These are phyloP conservation scores for Saturnispora gosingensis DNA, from an alignment of 805 yeast species.

Conservation along the genomic window DNA sequence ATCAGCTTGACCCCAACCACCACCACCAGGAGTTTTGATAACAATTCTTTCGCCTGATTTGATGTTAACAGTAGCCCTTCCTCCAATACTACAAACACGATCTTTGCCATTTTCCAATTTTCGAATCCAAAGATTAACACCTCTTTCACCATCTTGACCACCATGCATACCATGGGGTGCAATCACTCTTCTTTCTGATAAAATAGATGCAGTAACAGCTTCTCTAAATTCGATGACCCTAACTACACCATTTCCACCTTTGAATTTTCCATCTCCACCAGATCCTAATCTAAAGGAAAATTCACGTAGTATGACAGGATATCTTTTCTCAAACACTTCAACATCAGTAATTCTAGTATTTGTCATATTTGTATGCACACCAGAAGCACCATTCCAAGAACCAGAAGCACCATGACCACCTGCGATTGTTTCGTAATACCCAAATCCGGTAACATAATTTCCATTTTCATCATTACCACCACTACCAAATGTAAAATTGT, in stretches of 20 bases:
- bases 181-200: constrained; percentile 75
- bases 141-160: constrained; percentile 69
- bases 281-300: constrained; percentile 62
- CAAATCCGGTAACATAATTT: constrained; percentile 57
- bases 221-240: constrained; percentile 76
- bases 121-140: constrained; percentile 49
- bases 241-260: constrained; percentile 81
- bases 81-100: constrained; percentile 50
- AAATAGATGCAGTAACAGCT: constrained; percentile 66
- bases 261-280: constrained; percentile 68
- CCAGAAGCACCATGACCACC: constrained; percentile 92
- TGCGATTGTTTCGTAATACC: constrained; percentile 90
- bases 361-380: constrained; percentile 92
- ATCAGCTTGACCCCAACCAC: constrained; percentile 53
- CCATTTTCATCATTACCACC: constrained; percentile 51
- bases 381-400: constrained; percentile 77
- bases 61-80: constrained; percentile 54
- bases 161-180: constrained; percentile 86
- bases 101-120: constrained; percentile 20
- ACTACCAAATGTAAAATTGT: constrained; percentile 85
- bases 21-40: constrained; percentile 79
- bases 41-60: constrained; percentile 56
- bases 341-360: constrained; percentile 90
- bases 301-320: constrained; percentile 70
- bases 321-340: constrained; percentile 79